Evolutionary conservation across 352 stramenopile genomes (phyloP), one percentile per base, ranked within the genome.

Genomic region (Phytopythium aichiense): DNA sequence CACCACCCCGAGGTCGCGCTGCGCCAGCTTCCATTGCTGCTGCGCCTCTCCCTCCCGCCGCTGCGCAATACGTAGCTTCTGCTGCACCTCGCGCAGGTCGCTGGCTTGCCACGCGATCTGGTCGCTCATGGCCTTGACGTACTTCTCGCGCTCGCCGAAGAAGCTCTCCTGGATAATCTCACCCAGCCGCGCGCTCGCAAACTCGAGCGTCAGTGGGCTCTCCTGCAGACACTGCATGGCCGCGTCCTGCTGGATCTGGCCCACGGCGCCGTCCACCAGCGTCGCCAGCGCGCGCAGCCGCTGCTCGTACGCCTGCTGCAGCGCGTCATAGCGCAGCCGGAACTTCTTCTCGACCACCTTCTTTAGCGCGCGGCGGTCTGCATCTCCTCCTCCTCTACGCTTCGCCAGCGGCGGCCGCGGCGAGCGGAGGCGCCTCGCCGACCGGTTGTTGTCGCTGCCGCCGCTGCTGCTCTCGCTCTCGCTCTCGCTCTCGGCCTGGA

Each of bases 161-260:
- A 93, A 90, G 28, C 73, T 84, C 61, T 91, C 80, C 20, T 79
- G 66, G 8, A 93, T 67, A 58, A 93, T 79, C 63, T 93, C 84
- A 37, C 68, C 72, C 15, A 93, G 63, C 4, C 81, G 73, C 25
- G 68, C 68, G 42, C 67, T 73, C 18, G 82, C 79, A 56, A 84
- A 93, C 62, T 93, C 84, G 57, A 64, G 66, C 30, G 81, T 91
- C 40, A 89, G 62, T 42, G 76, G 71, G 54, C 85, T 83, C 43
- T 93, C 76, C 59, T 90, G 72, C 38, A 93, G 58, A 48, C 73
- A 86, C 15, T 84, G 77, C 33, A 91, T 68, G 11, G 80, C 77
- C 50, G 79, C 61, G 67, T 93, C 84, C 54, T 69, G 67, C 50
- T 89, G 74, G 25, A 91, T 65, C 56, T 89, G 69, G 3, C 58